Base-by-base conservation (phyloP, 768 basidiomycete genomes). In the Scleroderma citrinum region DNA sequence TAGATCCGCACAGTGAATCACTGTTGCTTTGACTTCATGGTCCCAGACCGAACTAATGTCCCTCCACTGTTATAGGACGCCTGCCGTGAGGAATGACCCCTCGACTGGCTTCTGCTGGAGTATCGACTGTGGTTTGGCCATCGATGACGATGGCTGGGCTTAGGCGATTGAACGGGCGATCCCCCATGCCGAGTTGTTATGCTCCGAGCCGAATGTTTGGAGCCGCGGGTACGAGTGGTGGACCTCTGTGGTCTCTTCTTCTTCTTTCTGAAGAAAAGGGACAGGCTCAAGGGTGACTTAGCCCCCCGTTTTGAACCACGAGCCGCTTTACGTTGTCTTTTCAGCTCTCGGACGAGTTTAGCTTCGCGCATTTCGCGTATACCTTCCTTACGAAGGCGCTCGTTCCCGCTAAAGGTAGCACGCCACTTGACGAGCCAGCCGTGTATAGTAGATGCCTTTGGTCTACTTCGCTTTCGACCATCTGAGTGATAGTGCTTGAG, bases 381-480 rank as follows among this genome's bases (percentile, higher is more conserved):
- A 40, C 86, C 86, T 71, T 80, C 78, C 64, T 69, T 76, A 53
- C 85, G 74, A 41, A 83, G 66, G 17, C 54, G 58, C 59, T 87
- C 84, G 59, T 85, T 72, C 31, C 83, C 84, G 29, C 74, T 60
- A 29, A 87, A 70, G 12, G 85, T 87, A 21, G 85, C 86, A 52
- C 85, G 76, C 77, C 82, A 77, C 66, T 87, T 88, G n/a, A 81
- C 79, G 51, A 87, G 70, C 84, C 85, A 88, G 29, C 86, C 86
- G 55, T 88, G 86, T 64, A 85, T 74, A 11, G 76, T 75, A 6
- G 74, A 75, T n/a, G 71, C 60, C 47, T 77, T 82, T 36, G 76
- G 75, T 29, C 71, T 74, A 42, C 76, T 80, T 39, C 67, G 72
- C 35, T 71, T 68, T 44, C 69, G 59, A 29, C 74, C 72, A 40